These are phyloP conservation scores for Gossypium gossypioides DNA, from an alignment of 441 rosid genomes.

Conservation along the genomic window DNA sequence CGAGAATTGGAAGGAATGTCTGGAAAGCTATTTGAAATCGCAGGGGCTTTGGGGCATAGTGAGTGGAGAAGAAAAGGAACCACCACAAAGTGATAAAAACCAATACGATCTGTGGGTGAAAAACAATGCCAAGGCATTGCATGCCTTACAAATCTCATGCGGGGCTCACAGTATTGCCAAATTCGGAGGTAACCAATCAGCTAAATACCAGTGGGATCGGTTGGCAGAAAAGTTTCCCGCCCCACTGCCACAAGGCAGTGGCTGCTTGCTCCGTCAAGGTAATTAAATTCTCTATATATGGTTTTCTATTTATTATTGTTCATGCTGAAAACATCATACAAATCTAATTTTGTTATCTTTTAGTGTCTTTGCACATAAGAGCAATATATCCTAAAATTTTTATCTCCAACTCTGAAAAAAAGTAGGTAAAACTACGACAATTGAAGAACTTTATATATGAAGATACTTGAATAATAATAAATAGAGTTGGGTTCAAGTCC, in stretches of 20 bases:
- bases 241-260: neutral
- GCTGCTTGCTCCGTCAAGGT: constrained; percentile 6
- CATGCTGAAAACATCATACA: neutral
- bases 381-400: no score
- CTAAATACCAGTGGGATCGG: neutral
- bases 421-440: no score
- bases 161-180: neutral
- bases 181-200: neutral
- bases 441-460: no score
- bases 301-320: neutral
- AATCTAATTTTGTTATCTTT: neutral
- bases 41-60: constrained; percentile 11
- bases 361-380: neutral
- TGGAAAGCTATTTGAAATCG: constrained; percentile 6
- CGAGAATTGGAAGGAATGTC: constrained; percentile 10
- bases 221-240: constrained; percentile 4
- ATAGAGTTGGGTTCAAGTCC: no score
- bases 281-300: neutral
- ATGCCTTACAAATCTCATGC: constrained; percentile 10
- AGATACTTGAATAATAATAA: no score
- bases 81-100: neutral
- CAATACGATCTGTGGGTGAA: neutral
- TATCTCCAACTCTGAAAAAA: no score
- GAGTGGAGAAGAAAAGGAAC: neutral
- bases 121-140: constrained; percentile 6